Conservation (phyloP, 331 rosid genomes). For the Quercus phellos region DNA sequence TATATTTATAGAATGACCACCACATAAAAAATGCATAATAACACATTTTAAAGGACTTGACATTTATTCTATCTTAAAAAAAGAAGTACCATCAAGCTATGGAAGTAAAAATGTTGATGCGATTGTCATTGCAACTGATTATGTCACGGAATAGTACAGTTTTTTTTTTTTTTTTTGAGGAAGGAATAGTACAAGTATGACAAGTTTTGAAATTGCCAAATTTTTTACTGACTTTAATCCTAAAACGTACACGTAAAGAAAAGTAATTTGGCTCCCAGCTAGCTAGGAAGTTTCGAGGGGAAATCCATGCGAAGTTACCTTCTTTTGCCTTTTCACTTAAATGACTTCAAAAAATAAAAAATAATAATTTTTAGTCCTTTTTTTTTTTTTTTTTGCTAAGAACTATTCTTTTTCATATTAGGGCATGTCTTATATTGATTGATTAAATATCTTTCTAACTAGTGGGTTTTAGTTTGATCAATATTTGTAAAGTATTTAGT, state of each 20-base stretch:
- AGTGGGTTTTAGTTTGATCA: too few species aligned
- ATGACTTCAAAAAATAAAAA: too few species aligned
- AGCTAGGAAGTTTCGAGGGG: too few species aligned
- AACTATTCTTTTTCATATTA: neutral
- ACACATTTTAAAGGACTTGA: too few species aligned
- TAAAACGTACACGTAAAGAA: neutral
- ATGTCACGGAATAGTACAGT: neutral
- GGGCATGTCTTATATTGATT: neutral
- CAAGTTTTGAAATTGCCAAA: neutral
- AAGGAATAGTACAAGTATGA: neutral
- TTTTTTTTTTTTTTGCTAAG: too few species aligned
- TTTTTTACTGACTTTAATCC: neutral
- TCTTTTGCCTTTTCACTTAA: neutral
- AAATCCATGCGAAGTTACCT: neutral
- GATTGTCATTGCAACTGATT: neutral
- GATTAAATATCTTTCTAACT: too few species aligned
- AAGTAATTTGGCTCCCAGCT: neutral
- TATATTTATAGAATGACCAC: accelerated
- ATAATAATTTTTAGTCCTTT: too few species aligned
- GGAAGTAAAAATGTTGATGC: neutral
- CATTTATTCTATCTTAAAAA: too few species aligned
- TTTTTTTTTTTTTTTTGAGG: too few species aligned
- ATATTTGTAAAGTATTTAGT: too few species aligned
- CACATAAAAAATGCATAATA: accelerated
- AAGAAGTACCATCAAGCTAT: too few species aligned